Evolutionary conservation across 192 early-diverging fungal species (phyloP).

Genomic region (Gaertneriomyces semiglobifer): DNA sequence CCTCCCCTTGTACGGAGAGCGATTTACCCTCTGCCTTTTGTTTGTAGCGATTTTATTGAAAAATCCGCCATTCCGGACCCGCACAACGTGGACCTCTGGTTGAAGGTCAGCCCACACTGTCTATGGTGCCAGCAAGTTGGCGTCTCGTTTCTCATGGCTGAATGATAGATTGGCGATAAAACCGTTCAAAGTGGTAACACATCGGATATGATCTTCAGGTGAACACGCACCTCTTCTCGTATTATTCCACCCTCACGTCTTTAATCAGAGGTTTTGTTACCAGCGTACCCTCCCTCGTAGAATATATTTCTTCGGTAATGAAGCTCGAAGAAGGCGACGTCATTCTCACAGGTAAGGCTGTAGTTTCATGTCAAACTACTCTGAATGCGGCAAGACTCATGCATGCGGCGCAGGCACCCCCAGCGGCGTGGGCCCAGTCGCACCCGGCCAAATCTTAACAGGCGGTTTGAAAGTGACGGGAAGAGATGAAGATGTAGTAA

Average conservation of each 20-base stretch:
- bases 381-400: background rate
- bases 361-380: background rate
- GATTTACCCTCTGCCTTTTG: background rate
- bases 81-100: constrained; percentile 68
- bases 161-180: constrained; percentile 55
- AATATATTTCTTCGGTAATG: constrained; percentile 82
- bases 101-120: constrained; percentile 49
- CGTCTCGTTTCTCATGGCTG: background rate
- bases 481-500: constrained; percentile 25
- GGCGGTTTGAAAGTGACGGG: constrained; percentile 59
- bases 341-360: constrained; percentile 70
- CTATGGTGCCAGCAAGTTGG: background rate
- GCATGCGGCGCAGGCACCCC: constrained; percentile 61
- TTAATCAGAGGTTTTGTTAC: background rate
- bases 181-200: constrained; percentile 81
- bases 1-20: background rate
- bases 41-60: constrained; percentile 68
- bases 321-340: constrained; percentile 86
- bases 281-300: constrained; percentile 76
- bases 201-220: constrained; percentile 90
- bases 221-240: background rate
- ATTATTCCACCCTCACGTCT: background rate
- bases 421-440: constrained; percentile 78
- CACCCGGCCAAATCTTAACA: constrained; percentile 72
- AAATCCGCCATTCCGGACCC: constrained; percentile 67